These are phyloP conservation scores for Monosporascus cannonballus DNA, from an alignment of 2,329 filamentous ascomycete species.

Conservation along the genomic window DNA sequence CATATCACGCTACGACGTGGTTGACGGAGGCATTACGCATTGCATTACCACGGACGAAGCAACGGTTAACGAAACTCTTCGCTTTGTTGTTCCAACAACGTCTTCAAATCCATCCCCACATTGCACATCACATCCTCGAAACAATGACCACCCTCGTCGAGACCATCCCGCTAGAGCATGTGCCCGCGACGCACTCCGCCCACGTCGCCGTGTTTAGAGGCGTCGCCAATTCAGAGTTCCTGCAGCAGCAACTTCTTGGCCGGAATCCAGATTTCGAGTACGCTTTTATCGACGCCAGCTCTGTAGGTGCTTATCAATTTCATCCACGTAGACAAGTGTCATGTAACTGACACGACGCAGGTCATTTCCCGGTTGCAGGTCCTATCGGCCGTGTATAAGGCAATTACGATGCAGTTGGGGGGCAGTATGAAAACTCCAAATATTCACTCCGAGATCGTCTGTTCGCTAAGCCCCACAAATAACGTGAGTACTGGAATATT, in stretches of 20 bases:
- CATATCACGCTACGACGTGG: no score
- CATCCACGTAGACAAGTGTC: not conserved
- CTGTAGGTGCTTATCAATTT: conserved; percentile 54
- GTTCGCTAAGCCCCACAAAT: conserved; percentile 71
- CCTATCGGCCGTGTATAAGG: conserved; percentile 69
- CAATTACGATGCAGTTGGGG: conserved; percentile 60
- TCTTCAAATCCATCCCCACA: not conserved
- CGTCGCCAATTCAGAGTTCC: conserved; percentile 69
- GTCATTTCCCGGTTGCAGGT: conserved; percentile 68
- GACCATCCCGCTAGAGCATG: conserved; percentile 67
- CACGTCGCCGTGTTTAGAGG: conserved; percentile 71
- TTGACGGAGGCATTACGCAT: no score
- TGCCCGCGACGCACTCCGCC: conserved; percentile 60
- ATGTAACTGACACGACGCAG: conserved; percentile 31
- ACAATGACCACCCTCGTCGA: conserved; percentile 38
- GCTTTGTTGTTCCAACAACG: not conserved
- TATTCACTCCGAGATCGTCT: conserved; percentile 83
- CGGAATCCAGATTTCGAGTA: conserved; percentile 87
- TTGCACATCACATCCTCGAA: not conserved
- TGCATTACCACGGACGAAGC: no score
- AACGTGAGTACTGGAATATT: conserved; percentile 50
- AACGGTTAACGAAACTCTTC: not conserved
- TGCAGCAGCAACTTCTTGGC: conserved; percentile 78
- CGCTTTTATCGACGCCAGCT: conserved; percentile 81
- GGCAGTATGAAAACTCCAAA: conserved; percentile 70